Base-by-base conservation (phyloP, 2,329 filamentous ascomycete species). In the Phyllosticta citrichinensis region DNA sequence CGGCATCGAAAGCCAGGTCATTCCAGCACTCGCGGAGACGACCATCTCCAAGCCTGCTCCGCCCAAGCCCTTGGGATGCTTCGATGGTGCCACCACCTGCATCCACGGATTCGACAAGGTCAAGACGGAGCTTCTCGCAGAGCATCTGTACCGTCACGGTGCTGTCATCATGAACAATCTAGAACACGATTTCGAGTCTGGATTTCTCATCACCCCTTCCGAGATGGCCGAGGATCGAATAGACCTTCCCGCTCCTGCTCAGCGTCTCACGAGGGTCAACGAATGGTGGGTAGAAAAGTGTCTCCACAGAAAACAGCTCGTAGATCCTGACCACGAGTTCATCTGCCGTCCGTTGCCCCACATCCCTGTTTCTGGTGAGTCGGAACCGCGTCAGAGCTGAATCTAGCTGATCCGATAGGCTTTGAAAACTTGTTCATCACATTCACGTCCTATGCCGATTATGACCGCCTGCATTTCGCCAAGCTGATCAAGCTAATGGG, bases 211-310 rank as follows among this genome's bases (percentile, higher is more conserved):
- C 55, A 68, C 81, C 19, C 80, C 81, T 61, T 74, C 78, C 65
- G 71, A 77, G 60, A 67, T 75, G 25, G 68, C 71, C 54, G 59
- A 69, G 58, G 67, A 70, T 33, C 66, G 73, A 55, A 64, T 76
- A 9, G 62, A 66, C 51, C 65, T 73, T 56, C 70, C 74, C 64
- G 68, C 68, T 56, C 63, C 65, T 22, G 73, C 76, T 64, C 76
- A 66, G 57, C 55, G 60, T 53, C 57, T 72, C 52, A 65, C 58
- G 58, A 58, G 79, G 60, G 85, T 96, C 33, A 97, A 91, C 11
- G 91, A 96, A 70, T 95, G 94, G 80, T 99, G 93, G 82, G 81
- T 99, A 58, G 94, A 99, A 75, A 84, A 85, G 55, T 97, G 93
- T 71, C 77, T 99, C 50, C 86, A 92, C 70, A 83, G 84, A 64